Conservation (phyloP, 1,139 yeast genomes). For the Wickerhamiella infanticola region DNA sequence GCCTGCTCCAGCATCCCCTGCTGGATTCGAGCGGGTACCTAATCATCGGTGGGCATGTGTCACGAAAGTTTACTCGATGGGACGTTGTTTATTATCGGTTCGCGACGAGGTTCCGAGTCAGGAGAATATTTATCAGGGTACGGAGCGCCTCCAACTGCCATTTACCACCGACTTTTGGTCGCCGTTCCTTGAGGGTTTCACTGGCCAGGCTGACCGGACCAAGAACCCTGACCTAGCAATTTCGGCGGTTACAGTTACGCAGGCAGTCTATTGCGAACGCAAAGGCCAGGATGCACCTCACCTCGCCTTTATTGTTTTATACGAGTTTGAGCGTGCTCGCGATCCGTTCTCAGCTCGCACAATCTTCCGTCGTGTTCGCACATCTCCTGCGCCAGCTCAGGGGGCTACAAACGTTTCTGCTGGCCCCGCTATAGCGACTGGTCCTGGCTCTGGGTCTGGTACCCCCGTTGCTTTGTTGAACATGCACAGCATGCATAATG, state of each 20-base stretch:
- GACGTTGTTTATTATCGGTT: conserved; percentile 21
- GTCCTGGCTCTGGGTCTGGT: background rate
- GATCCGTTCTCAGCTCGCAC: conserved; percentile 25
- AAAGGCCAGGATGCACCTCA: conserved; percentile 10
- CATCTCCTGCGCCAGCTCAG: background rate
- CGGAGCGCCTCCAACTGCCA: conserved; percentile 23
- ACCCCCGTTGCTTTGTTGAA: background rate
- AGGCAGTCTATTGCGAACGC: conserved; percentile 19
- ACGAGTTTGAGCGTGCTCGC: conserved; percentile 24
- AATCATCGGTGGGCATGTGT: conserved; percentile 15
- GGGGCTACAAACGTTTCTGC: background rate
- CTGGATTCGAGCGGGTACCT: conserved; percentile 1
- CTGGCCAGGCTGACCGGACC: conserved; percentile 3
- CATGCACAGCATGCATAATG: background rate
- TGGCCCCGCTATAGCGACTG: background rate
- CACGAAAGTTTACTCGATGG: conserved; percentile 22
- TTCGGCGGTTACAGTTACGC: conserved; percentile 24
- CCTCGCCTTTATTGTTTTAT: conserved; percentile 21
- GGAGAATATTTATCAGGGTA: conserved; percentile 18
- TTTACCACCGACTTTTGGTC: conserved; percentile 28
- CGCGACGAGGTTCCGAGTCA: conserved; percentile 19
- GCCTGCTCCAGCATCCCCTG: conserved; percentile 2
- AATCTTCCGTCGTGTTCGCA: conserved; percentile 20
- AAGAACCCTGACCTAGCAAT: conserved; percentile 22
- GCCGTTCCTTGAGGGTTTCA: conserved; percentile 25